Evolutionary conservation across 2,329 filamentous ascomycete genomes (phyloP).

Genomic region (Xylariaceae sp.): DNA sequence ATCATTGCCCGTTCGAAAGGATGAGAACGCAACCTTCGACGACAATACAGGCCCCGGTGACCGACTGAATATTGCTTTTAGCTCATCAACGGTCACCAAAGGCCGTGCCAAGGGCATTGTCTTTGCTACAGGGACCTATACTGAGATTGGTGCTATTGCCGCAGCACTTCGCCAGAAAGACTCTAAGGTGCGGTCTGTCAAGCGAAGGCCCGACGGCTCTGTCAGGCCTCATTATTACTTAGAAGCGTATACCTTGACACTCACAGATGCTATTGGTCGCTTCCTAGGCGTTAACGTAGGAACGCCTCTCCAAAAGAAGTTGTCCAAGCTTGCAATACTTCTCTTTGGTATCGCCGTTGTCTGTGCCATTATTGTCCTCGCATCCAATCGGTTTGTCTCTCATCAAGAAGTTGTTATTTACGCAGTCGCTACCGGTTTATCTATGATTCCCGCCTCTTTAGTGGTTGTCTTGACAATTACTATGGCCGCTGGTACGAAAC

Average conservation of each 20-base stretch:
- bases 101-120: conserved; percentile 64
- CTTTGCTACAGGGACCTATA: conserved; percentile 62
- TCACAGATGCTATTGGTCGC: conserved; percentile 59
- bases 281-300: conserved; percentile 71
- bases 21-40: conserved; percentile 51
- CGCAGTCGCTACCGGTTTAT: conserved; percentile 60
- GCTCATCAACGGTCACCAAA: conserved; percentile 64
- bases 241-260: conserved; percentile 51
- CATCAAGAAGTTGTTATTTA: conserved; percentile 65
- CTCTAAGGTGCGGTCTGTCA: conserved; percentile 53
- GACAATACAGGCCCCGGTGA: conserved; percentile 61
- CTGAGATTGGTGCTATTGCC: conserved; percentile 68
- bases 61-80: conserved; percentile 65
- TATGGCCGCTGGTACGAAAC: conserved; percentile 62
- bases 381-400: conserved; percentile 60
- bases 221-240: conserved; percentile 56
- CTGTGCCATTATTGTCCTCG: conserved; percentile 70
- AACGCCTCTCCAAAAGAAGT: conserved; percentile 69
- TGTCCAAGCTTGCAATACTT: conserved; percentile 67
- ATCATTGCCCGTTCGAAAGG: conserved; percentile 61
- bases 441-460: conserved; percentile 63
- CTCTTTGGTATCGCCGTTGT: conserved; percentile 69
- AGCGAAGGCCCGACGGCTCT: conserved; percentile 55
- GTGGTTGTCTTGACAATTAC: conserved; percentile 71
- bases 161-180: conserved; percentile 60